A percentile compares a stretch with the other conserved stretches of the same genome.
Conservation (phyloP, 2,329 filamentous ascomycete genomes). For the Podosphaera leucotricha region DNA sequence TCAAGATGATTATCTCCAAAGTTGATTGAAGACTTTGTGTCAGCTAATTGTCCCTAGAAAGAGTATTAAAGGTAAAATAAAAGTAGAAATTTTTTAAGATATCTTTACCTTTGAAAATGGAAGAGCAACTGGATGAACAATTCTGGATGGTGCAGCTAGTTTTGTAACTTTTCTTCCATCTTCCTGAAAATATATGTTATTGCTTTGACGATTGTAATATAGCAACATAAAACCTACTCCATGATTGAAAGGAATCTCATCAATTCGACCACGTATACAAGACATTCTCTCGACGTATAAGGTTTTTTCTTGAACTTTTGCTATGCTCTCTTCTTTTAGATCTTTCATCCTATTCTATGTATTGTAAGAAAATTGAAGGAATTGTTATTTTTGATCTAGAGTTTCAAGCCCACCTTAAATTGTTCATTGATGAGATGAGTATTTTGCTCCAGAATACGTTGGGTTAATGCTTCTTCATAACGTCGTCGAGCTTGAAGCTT, state of each 20-base stretch:
- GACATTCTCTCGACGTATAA: neutral
- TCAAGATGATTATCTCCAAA: slow-evolving; percentile 6
- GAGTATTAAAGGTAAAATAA: neutral
- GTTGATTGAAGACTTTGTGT: neutral
- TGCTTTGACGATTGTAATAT: neutral
- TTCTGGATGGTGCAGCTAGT: slow-evolving; percentile 1
- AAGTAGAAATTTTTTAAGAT: neutral
- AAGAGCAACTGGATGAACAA: slow-evolving; percentile 4
- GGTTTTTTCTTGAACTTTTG: neutral
- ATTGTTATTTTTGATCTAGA: neutral
- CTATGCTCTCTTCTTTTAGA: slow-evolving; percentile 1
- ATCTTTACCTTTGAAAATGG: slow-evolving; percentile 4
- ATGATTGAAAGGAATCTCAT: slow-evolving; percentile 7
- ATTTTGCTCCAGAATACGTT: slow-evolving; percentile 3
- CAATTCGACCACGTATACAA: slow-evolving; percentile 1
- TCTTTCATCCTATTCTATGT: slow-evolving; percentile 1
- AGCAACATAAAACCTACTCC: neutral
- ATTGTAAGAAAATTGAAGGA: neutral
- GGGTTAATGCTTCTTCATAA: slow-evolving; percentile 1
- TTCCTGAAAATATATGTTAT: slow-evolving; percentile 6
- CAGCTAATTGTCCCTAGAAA: slow-evolving; percentile 1
- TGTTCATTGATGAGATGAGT: slow-evolving; percentile 5
- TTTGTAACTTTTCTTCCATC: slow-evolving; percentile 4
- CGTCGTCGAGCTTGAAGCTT: neutral
- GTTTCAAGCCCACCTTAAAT: slow-evolving; percentile 8